A percentile compares a stretch with the other conserved stretches of the same genome.
phyloP scores from a whole-genome alignment of 1,284 basidiomycete genomes.

The Leccinum subfulvum region DNA sequence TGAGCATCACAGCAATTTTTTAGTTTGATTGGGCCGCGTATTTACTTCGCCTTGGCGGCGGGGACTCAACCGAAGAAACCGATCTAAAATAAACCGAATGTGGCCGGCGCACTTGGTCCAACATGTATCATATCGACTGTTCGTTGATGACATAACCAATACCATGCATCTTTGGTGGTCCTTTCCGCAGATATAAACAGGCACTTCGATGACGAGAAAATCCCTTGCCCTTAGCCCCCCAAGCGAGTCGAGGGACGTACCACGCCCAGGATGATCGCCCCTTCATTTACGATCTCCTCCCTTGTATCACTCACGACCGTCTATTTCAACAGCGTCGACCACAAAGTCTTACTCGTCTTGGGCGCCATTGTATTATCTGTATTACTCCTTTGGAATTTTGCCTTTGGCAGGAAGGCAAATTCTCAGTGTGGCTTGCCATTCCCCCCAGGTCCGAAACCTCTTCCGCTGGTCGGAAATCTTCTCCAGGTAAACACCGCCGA shows the following conservation, averaged over 20 bases:
- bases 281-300: conserved; percentile 5
- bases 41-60: background rate
- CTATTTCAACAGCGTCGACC: background rate
- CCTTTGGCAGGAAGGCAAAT: conserved; percentile 1
- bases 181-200: conserved; percentile 9
- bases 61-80: background rate
- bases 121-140: background rate
- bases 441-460: conserved; percentile 25
- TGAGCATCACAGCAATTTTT: background rate
- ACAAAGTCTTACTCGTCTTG: background rate
- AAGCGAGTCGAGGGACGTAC: background rate
- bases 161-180: background rate
- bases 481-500: conserved; percentile 18
- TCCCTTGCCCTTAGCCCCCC: background rate
- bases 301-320: conserved; percentile 3
- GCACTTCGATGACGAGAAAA: background rate
- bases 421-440: conserved; percentile 7
- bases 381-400: conserved; percentile 2
- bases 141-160: conserved; percentile 2
- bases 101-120: background rate
- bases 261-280: conserved; percentile 1
- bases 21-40: conserved; percentile 3
- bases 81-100: background rate
- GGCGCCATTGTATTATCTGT: conserved; percentile 2
- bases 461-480: conserved; percentile 25